Conservation (phyloP, 192 early-diverging fungal genomes). For the Coemansia aciculifera region DNA sequence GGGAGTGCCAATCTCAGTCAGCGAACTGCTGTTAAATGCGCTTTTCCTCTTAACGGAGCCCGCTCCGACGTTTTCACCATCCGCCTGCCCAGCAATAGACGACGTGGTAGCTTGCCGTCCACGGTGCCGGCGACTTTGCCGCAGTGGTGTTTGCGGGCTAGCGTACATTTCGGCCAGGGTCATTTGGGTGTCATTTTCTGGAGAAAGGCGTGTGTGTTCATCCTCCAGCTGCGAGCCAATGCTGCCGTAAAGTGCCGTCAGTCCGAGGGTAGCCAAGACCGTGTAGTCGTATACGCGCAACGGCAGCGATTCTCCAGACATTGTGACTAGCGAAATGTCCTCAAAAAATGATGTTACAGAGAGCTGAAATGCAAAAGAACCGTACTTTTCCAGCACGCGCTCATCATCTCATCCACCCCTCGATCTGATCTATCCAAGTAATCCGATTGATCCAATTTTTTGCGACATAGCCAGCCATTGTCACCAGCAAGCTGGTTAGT, state of each 20-base stretch:
- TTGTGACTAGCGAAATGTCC: not conserved
- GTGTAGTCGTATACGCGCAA: conserved; percentile 49
- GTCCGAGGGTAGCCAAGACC: conserved; percentile 41
- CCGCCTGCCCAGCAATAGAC: not conserved
- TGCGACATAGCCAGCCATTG: not conserved
- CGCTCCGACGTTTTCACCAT: not conserved
- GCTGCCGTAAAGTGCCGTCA: conserved; percentile 32
- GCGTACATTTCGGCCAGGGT: conserved; percentile 5
- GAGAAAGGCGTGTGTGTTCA: not conserved
- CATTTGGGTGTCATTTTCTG: not conserved
- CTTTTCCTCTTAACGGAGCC: conserved; percentile 25
- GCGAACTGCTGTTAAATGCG: conserved; percentile 7
- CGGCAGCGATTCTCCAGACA: conserved; percentile 29
- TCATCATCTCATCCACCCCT: not conserved
- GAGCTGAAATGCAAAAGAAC: not conserved
- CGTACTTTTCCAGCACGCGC: not conserved
- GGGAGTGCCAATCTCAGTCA: not conserved
- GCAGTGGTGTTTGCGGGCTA: conserved; percentile 13
- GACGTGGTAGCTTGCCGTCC: not conserved
- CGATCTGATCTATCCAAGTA: not conserved
- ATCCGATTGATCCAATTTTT: not conserved
- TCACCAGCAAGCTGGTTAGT: not conserved
- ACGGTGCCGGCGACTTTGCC: conserved; percentile 2
- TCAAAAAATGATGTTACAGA: not conserved
- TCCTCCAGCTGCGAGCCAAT: conserved; percentile 34